A percentile compares a stretch with the other conserved stretches of the same genome.
Conservation (phyloP, 1,284 basidiomycete species). For the Marasmius tenuissimus region DNA sequence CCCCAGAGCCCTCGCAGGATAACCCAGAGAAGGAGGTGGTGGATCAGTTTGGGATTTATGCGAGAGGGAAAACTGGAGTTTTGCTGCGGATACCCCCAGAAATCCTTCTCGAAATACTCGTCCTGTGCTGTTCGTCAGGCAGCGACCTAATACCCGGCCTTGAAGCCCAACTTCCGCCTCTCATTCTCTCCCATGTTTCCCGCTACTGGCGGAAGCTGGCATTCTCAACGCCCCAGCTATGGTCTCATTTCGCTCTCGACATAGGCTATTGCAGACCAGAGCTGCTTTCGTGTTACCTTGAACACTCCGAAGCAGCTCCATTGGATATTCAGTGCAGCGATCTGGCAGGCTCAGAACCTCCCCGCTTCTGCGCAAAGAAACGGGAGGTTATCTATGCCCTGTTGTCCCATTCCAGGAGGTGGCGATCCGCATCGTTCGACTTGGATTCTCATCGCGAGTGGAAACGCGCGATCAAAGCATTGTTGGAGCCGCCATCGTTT, state of each 20-base stretch:
- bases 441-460: neutral
- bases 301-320: neutral
- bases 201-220: neutral
- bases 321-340: neutral
- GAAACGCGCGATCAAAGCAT: neutral
- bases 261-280: neutral
- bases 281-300: neutral
- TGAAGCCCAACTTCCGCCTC: neutral
- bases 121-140: neutral
- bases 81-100: neutral
- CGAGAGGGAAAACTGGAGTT: neutral
- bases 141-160: neutral
- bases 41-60: neutral
- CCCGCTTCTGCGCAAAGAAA: neutral
- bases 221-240: neutral
- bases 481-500: neutral
- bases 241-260: neutral
- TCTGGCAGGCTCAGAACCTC: neutral
- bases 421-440: neutral
- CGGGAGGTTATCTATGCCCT: neutral
- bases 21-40: neutral
- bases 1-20: no score
- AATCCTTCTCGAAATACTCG: neutral
- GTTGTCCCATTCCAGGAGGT: neutral
- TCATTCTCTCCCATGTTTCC: neutral